Evolutionary conservation across 2,329 filamentous ascomycete genomes (phyloP), one percentile per base, ranked within the genome.

Genomic region (Aspergillus novofumigatus): DNA sequence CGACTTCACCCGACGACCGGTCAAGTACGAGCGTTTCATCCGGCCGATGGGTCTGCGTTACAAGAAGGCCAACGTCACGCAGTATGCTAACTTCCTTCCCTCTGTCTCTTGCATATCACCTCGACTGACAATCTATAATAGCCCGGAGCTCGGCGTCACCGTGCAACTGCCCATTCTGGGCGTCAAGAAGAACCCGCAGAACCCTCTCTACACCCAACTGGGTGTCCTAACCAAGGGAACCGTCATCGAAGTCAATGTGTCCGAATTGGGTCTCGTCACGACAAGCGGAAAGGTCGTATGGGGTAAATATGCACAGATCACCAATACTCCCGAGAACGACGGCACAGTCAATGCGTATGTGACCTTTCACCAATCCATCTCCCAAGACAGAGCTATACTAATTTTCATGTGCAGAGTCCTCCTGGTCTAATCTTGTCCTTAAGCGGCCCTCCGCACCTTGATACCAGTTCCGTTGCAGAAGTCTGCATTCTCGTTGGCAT

Each of bases 231-330:
- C 90, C 50, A 92, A 92, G 77, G 91, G 91, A 62, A 93, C 86
- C 29, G 85, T 88, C 59, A 86, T 93, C 69, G 93, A 97, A 77
- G 92, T 97, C 68, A 96, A 99, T 72, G 92, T 97, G 29, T 89
- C 85, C 56, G 94, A 99, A 73, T 77, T 97, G 61, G 94, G 94
- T 62, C 80, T 97, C 60, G 91, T 95, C 17, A 97, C 94, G 2
- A 88, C 92, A 1, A 87, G 86, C 61, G 94, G 94, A 61, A 97
- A 97, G 78, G 91, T 96, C 8, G 91, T 93, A 6, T 97, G 92
- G 92, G 92, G 91, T 65, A 83, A 90, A 64, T 94, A 87, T 77
- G 90, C 89, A 7, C 89, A 92, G 75, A 81, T 90, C 52, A 83
- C 75, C 52, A 78, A 66, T 56, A 75, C 68, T 51, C 71, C 71